Base-by-base conservation (phyloP, 306 rosid species). In the Delonix regia region DNA sequence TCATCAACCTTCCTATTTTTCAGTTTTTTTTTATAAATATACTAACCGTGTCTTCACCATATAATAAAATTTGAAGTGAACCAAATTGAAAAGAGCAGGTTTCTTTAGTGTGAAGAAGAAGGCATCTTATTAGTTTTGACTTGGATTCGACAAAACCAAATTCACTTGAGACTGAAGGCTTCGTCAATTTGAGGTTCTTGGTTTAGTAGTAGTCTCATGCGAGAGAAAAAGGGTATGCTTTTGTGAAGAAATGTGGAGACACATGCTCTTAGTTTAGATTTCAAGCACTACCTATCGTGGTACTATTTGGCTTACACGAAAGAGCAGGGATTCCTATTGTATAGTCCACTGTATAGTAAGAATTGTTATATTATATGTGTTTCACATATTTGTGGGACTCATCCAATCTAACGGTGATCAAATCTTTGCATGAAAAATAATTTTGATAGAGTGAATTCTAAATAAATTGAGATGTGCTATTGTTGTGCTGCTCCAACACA, bases 271-370 rank as follows among this genome's bases (percentile, higher is more conserved):
- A 74, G 59, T 76, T 63, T 59, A 60, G 38, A 71, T 18, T 79
- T 69, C 62, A 73, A 21, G 69, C 34, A 19, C 28, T 15, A 47
- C 22, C 82, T 78, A 89, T 81, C 84, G 19, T 85, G 27, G 82
- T 83, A 79, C 81, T 79, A 61, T 66, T 85, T 81, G 89, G 83
- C 78, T 70, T 47, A 44, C 33, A 1, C n/a, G n/a, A n/a, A n/a
- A n/a, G n/a, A n/a, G n/a, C n/a, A n/a, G n/a, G n/a, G n/a, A n/a
- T n/a, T n/a, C n/a, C n/a, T n/a, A n/a, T n/a, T n/a, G n/a, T n/a
- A n/a, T n/a, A n/a, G n/a, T n/a, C n/a, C n/a, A n/a, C n/a, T n/a
- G n/a, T n/a, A n/a, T n/a, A n/a, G n/a, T n/a, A n/a, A n/a, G n/a
- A n/a, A n/a, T n/a, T n/a, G n/a, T n/a, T n/a, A n/a, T n/a, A n/a